Conservation (phyloP, 306 rosid genomes). For the Sicyos edulis region DNA sequence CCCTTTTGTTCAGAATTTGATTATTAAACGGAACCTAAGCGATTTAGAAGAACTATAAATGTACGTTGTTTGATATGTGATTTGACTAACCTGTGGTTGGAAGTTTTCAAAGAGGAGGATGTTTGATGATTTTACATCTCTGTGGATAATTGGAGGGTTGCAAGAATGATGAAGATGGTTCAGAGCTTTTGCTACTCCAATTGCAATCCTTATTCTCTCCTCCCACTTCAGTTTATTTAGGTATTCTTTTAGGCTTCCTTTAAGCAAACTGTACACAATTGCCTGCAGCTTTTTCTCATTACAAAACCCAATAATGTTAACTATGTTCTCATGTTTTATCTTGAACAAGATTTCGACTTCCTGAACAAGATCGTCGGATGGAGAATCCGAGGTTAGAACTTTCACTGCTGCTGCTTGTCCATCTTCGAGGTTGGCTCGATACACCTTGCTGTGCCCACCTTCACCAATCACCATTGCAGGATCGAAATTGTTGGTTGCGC, state of each 20-base stretch:
- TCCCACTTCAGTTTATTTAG: constrained; percentile 30
- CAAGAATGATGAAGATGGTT: constrained; percentile 42
- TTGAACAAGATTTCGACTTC: constrained; percentile 35
- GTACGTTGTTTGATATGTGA: background rate
- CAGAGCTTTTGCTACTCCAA: constrained; percentile 37
- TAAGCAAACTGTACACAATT: constrained; percentile 28
- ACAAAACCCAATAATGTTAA: constrained; percentile 39
- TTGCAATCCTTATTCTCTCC: constrained; percentile 40
- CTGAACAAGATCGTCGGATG: constrained; percentile 26
- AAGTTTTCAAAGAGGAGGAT: constrained; percentile 38
- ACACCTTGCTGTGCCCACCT: constrained; percentile 36
- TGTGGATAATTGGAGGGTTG: constrained; percentile 36
- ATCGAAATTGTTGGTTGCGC: constrained; percentile 35
- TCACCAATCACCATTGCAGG: constrained; percentile 36
- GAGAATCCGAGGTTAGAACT: constrained; percentile 23
- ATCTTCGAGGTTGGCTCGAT: constrained; percentile 29
- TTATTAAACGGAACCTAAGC: too few relatives aligned
- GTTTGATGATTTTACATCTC: constrained; percentile 46
- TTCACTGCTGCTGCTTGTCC: constrained; percentile 37
- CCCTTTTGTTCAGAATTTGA: too few relatives aligned
- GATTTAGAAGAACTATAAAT: background rate
- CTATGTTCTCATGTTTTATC: constrained; percentile 36
- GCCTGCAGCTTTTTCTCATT: constrained; percentile 29
- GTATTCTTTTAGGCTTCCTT: constrained; percentile 37
- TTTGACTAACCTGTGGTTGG: constrained; percentile 34